Conservation (phyloP, 2,329 filamentous ascomycete genomes). For the Grosmannia huntii region DNA sequence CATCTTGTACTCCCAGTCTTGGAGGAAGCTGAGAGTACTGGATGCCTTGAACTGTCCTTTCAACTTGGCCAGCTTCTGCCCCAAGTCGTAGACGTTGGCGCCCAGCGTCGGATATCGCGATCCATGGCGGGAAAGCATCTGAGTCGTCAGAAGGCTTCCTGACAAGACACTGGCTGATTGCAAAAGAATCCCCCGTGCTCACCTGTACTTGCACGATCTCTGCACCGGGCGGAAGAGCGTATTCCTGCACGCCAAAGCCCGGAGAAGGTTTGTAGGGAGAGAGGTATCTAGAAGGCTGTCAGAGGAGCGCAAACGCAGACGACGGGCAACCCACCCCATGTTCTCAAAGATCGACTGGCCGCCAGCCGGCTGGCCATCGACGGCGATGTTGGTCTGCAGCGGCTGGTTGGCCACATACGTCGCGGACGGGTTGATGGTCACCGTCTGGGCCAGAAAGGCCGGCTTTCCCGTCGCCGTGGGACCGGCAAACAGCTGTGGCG, state of each 20-base stretch:
- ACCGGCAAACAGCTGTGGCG: constrained; percentile 46
- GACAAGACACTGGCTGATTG: neutral
- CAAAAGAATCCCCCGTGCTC: neutral
- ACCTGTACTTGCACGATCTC: constrained; percentile 54
- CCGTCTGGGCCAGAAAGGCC: constrained; percentile 60
- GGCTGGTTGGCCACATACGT: constrained; percentile 57
- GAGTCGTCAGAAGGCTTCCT: constrained; percentile 7
- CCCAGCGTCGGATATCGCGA: constrained; percentile 57
- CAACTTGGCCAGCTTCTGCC: constrained; percentile 42
- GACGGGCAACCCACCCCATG: constrained; percentile 35
- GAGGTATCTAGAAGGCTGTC: constrained; percentile 27
- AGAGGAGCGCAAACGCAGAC: neutral
- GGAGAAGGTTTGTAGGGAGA: constrained; percentile 59
- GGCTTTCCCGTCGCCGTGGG: constrained; percentile 58
- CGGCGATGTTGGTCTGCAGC: constrained; percentile 57
- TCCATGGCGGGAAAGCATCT: constrained; percentile 64
- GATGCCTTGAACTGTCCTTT: constrained; percentile 40
- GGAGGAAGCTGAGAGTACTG: constrained; percentile 51
- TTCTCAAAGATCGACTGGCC: constrained; percentile 57
- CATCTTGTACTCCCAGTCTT: constrained; percentile 55
- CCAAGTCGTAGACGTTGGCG: constrained; percentile 41
- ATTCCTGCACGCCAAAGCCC: constrained; percentile 64
- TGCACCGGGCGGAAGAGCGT: constrained; percentile 50
- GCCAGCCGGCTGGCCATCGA: constrained; percentile 41
- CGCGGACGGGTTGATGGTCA: constrained; percentile 50